Conservation (phyloP, 768 basidiomycete genomes). For the Amanita pseudoporphyria region DNA sequence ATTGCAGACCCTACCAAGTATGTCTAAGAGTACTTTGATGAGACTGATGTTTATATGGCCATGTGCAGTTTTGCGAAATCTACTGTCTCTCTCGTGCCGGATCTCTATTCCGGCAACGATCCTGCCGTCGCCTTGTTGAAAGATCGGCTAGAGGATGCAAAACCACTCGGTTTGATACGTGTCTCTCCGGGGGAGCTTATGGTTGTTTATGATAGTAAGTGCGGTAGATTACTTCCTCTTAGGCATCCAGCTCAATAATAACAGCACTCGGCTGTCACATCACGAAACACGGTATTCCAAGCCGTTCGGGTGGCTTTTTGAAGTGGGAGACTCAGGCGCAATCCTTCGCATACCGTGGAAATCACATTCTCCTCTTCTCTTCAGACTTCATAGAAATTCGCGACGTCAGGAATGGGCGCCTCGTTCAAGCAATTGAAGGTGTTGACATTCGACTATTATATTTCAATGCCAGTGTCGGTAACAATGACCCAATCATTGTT, state of each 20-base stretch:
- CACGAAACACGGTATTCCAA: constrained; percentile 56
- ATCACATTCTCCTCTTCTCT: constrained; percentile 65
- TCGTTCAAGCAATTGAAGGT: constrained; percentile 80
- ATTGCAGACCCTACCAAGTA: constrained; percentile 65
- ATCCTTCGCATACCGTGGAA: constrained; percentile 50
- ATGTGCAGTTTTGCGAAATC: constrained; percentile 29
- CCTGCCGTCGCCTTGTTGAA: constrained; percentile 44
- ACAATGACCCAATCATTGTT: constrained; percentile 45
- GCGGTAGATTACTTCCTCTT: background rate
- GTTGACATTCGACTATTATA: constrained; percentile 59
- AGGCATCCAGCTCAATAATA: constrained; percentile 3
- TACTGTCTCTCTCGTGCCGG: constrained; percentile 44
- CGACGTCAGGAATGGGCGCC: constrained; percentile 47
- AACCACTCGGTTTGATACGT: constrained; percentile 59
- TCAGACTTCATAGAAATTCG: constrained; percentile 70
- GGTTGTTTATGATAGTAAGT: constrained; percentile 66
- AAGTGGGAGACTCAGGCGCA: constrained; percentile 71
- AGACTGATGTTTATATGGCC: background rate
- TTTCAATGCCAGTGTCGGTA: constrained; percentile 23
- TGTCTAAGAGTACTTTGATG: constrained; percentile 14
- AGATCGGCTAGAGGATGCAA: constrained; percentile 42
- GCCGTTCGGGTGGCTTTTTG: constrained; percentile 51
- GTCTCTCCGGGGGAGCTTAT: constrained; percentile 47
- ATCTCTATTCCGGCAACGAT: constrained; percentile 36
- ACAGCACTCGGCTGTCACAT: constrained; percentile 72